A percentile compares a stretch with the other conserved stretches of the same genome.
phyloP scores from a whole-genome alignment of 129 eudicot species.

The Scalesia atractyloides region DNA sequence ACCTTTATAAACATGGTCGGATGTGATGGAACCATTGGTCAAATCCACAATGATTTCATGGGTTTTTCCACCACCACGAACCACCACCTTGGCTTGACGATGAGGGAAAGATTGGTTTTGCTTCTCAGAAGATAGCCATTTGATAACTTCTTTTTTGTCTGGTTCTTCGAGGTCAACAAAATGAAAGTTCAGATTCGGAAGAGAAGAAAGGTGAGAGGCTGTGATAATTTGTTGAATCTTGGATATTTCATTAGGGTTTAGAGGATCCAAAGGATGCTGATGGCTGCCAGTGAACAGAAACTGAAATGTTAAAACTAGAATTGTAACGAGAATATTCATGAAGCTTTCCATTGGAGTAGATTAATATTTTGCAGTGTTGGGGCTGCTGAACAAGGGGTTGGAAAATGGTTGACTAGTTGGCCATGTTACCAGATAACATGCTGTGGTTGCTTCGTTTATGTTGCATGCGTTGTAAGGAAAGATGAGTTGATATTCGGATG shows the following conservation, averaged over 20 bases:
- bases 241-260: constrained; percentile 58
- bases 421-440: constrained; percentile 11
- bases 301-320: constrained; percentile 27
- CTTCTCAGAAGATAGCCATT: constrained; percentile 49
- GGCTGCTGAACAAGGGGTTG: constrained; percentile 22
- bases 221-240: constrained; percentile 45
- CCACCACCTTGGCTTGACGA: constrained; percentile 65
- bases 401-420: constrained; percentile 11
- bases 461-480: constrained; percentile 48
- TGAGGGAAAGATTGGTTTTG: constrained; percentile 48
- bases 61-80: constrained; percentile 55
- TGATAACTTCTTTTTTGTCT: constrained; percentile 51
- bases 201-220: constrained; percentile 47
- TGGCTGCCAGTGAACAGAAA: constrained; percentile 28
- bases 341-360: background rate
- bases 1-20: constrained; percentile 59
- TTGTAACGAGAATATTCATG: constrained; percentile 30
- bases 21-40: constrained; percentile 37
- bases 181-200: constrained; percentile 58
- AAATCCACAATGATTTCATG: constrained; percentile 60
- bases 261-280: constrained; percentile 80
- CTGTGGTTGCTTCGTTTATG: constrained; percentile 18
- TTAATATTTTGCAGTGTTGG: background rate
- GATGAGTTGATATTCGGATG: constrained; percentile 40
- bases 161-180: constrained; percentile 85